These are phyloP conservation scores for Kandelia obovata DNA, from an alignment of 345 rosid species.

Conservation along the genomic window DNA sequence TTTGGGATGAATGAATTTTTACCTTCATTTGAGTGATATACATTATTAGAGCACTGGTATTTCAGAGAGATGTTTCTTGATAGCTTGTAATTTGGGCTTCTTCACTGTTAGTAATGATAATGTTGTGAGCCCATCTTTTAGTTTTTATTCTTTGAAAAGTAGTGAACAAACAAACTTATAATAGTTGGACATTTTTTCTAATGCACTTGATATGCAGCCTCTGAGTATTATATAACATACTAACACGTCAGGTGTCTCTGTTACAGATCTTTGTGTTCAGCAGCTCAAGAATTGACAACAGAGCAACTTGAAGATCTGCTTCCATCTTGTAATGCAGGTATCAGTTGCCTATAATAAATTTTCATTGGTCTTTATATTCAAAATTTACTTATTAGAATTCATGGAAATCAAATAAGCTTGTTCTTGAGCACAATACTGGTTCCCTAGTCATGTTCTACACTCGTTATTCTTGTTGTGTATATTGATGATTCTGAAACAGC, in stretches of 20 bases:
- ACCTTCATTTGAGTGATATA: neutral
- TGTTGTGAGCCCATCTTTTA: neutral
- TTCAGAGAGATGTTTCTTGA: neutral
- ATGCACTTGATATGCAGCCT: neutral
- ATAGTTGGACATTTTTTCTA: neutral
- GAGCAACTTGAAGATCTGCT: constrained; percentile 60
- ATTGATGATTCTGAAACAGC: constrained; percentile 10
- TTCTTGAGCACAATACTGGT: neutral
- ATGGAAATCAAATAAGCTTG: neutral
- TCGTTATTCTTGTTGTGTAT: neutral
- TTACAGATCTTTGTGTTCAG: constrained; percentile 57
- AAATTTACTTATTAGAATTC: neutral
- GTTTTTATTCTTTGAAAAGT: neutral
- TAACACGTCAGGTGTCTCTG: constrained; percentile 6
- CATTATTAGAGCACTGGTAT: neutral
- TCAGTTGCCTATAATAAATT: constrained; percentile 12
- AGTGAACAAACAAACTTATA: neutral
- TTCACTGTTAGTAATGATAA: neutral
- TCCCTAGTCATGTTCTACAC: neutral
- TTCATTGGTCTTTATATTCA: neutral
- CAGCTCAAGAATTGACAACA: constrained; percentile 48
- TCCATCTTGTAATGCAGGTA: constrained; percentile 47
- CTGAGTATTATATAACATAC: neutral
- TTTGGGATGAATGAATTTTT: neutral
- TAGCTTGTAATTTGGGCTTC: neutral